Percentiles rank a stretch among this genome's conserved stretches.
phyloP scores from a whole-genome alignment of 768 basidiomycete genomes.

The Amanita subjunquillea region DNA sequence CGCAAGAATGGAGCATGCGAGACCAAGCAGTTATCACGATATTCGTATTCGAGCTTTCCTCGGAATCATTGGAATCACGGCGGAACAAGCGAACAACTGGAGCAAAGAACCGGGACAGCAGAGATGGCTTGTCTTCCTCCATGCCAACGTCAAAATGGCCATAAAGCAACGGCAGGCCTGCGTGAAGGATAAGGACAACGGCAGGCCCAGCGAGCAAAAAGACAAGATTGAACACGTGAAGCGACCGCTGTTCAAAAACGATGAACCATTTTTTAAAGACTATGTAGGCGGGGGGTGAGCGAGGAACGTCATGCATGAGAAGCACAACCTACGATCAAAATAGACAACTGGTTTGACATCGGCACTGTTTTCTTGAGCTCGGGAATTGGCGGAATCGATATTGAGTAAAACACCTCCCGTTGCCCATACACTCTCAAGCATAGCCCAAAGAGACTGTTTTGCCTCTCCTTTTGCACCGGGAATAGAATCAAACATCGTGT shows the following conservation, averaged over 20 bases:
- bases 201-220: conserved; percentile 56
- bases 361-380: conserved; percentile 8
- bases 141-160: conserved; percentile 2
- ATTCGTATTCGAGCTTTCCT: background rate
- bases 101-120: conserved; percentile 6
- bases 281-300: background rate
- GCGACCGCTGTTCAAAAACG: conserved; percentile 37
- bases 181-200: conserved; percentile 31
- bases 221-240: conserved; percentile 49
- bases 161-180: conserved; percentile 13
- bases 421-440: conserved; percentile 58
- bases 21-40: background rate
- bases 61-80: background rate
- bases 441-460: conserved; percentile 54
- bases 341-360: conserved; percentile 40
- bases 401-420: conserved; percentile 49
- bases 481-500: conserved; percentile 65
- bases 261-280: conserved; percentile 23
- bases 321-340: conserved; percentile 53
- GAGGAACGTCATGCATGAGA: background rate
- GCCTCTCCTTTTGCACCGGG: conserved; percentile 43
- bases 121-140: background rate
- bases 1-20: background rate
- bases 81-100: background rate
- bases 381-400: conserved; percentile 17